A percentile compares a stretch with the other conserved stretches of the same genome.
Evolutionary conservation across 2,329 filamentous ascomycete genomes (phyloP).

Genomic region (Setomelanomma holmii): DNA sequence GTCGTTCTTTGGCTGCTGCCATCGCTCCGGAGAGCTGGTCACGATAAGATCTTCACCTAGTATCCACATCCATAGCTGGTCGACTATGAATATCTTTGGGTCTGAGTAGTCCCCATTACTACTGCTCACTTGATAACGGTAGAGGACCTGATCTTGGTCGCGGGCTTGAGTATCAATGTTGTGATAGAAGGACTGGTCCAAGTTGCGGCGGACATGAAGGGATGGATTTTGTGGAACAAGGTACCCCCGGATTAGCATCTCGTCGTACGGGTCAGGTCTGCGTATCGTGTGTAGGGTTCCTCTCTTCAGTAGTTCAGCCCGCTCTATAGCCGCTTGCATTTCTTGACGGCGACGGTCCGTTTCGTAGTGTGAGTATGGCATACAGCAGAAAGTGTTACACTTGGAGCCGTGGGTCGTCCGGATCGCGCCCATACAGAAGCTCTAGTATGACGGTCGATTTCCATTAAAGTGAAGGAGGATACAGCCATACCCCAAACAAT

Average conservation of each 20-base stretch:
- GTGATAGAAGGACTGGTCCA: conserved; percentile 72
- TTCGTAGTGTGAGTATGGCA: conserved; percentile 72
- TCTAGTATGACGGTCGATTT: too few relatives aligned
- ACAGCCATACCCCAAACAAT: too few relatives aligned
- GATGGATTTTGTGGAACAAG: conserved; percentile 53
- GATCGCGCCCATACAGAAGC: conserved; percentile 44
- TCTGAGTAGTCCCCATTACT: conserved; percentile 50
- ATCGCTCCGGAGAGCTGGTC: conserved; percentile 65
- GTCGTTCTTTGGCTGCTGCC: conserved; percentile 67
- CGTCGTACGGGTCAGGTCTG: conserved; percentile 49
- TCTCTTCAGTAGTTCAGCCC: conserved; percentile 34
- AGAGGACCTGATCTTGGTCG: conserved; percentile 70
- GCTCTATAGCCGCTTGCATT: conserved; percentile 64
- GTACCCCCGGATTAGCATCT: conserved; percentile 59
- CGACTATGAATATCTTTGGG: conserved; percentile 71
- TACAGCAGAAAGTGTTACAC: conserved; percentile 57
- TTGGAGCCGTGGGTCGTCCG: conserved; percentile 39
- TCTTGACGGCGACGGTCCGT: conserved; percentile 61
- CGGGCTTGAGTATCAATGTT: conserved; percentile 67
- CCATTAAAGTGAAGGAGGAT: too few relatives aligned
- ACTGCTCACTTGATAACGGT: conserved; percentile 60
- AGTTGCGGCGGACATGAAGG: conserved; percentile 68
- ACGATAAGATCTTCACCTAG: conserved; percentile 66
- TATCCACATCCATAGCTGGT: conserved; percentile 73
- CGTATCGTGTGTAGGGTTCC: conserved; percentile 21